These are phyloP conservation scores for Triticum urartu DNA, from an alignment of 176 grass and related monocot species.

Conservation along the genomic window DNA sequence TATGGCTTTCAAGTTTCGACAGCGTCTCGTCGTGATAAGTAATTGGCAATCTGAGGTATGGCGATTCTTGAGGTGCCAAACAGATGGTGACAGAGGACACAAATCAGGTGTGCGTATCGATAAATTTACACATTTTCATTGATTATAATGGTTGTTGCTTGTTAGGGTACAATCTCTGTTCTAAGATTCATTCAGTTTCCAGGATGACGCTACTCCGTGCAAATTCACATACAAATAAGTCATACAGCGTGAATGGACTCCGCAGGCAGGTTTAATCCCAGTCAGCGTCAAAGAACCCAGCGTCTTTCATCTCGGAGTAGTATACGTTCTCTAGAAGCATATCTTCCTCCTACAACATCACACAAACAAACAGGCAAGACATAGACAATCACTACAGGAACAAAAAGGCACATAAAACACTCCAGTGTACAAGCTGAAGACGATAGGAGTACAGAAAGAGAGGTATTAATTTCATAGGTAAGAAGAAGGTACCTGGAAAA, in stretches of 20 bases:
- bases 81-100: background rate
- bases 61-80: background rate
- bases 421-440: background rate
- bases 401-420: background rate
- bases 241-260: conserved; percentile 1
- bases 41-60: background rate
- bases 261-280: conserved; percentile 59
- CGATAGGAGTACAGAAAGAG: background rate
- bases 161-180: conserved; percentile 41
- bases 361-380: conserved; percentile 15
- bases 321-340: conserved; percentile 93
- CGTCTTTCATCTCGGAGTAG: conserved; percentile 99
- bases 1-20: background rate
- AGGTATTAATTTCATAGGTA: background rate
- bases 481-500: conserved; percentile 75
- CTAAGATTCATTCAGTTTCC: conserved; percentile 3
- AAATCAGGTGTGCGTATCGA: background rate
- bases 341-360: conserved; percentile 81
- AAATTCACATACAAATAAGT: conserved; percentile 34
- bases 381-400: conserved; percentile 19
- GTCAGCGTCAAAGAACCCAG: conserved; percentile 97
- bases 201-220: background rate
- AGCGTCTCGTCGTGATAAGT: background rate
- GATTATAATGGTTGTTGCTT: conserved; percentile 33
- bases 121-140: conserved; percentile 55